These are phyloP conservation scores for Tetracentron sinense DNA, from an alignment of 164 flowering plant species.

Conservation along the genomic window DNA sequence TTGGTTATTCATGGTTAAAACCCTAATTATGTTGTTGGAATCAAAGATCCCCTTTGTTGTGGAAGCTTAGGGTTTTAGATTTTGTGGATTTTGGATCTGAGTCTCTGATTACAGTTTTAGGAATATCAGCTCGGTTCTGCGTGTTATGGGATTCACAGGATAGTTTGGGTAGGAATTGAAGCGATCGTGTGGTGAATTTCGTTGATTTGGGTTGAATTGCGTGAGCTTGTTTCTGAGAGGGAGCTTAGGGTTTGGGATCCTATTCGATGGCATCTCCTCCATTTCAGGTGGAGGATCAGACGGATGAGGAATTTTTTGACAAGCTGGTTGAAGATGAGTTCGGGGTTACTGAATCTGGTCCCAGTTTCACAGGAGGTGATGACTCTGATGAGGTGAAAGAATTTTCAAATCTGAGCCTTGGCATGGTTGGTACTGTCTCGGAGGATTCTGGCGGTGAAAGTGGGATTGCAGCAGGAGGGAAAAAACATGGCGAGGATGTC, in stretches of 20 bases:
- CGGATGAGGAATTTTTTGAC: constrained; percentile 83
- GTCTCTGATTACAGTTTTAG: background rate
- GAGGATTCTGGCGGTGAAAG: constrained; percentile 14
- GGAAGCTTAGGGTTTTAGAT: background rate
- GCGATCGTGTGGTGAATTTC: constrained; percentile 10
- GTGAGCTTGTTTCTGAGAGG: background rate
- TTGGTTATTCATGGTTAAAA: background rate
- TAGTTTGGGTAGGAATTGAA: constrained; percentile 10
- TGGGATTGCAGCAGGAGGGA: constrained; percentile 7
- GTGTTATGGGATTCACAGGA: background rate
- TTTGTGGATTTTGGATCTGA: background rate
- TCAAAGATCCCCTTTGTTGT: constrained; percentile 7
- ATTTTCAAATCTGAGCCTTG: constrained; percentile 23
- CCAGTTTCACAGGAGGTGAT: constrained; percentile 13
- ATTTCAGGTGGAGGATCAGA: constrained; percentile 65
- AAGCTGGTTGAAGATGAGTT: constrained; percentile 60
- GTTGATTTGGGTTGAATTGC: background rate
- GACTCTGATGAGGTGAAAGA: constrained; percentile 31
- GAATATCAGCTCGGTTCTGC: background rate
- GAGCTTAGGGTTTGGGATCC: constrained; percentile 10
- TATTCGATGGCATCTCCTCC: constrained; percentile 59
- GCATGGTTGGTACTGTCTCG: constrained; percentile 13
- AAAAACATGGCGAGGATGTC: constrained; percentile 5
- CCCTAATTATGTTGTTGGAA: constrained; percentile 7
- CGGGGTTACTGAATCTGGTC: constrained; percentile 3